Evolutionary conservation across 2,329 filamentous ascomycete species (phyloP), one percentile per base, ranked within the genome.

Genomic region (Trichothecium sympodiale): DNA sequence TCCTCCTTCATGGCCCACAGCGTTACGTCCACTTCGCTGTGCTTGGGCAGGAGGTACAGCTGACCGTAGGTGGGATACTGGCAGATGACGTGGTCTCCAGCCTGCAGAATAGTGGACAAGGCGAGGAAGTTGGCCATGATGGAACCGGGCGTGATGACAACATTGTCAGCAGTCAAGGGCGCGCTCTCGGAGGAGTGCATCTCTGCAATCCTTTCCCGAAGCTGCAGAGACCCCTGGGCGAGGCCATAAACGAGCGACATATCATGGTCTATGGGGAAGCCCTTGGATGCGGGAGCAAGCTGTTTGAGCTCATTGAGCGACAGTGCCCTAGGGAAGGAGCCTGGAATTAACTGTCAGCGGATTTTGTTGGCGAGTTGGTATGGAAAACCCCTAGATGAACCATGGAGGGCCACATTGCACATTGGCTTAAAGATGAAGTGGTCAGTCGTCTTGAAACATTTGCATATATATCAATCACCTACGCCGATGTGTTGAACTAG

Each of bases 41-140:
- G 80, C 44, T 69, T 66, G 0, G 86, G 84, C 1, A 93, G 73
- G 8, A 76, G 65, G 51, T 89, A 91, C 2, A 94, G 68, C 48
- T 91, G 84, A 54, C 91, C 83, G 49, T 91, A 93, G 1, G 84
- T 89, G 10, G 87, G 86, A 52, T 87, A 84, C 39, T 91, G 82
- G 49, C 83, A 91, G 39, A 94, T 71, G 32, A 89, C 81, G 65
- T 94, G 86, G 51, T 94, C 84, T 1, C 78, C 82, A 0, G 77
- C 73, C 0, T 74, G 73, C 3, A 91, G 53, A 6, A 91, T 64
- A 1, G 79, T 67, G 54, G 88, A 88, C 7, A 91, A 69, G 3
- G 78, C 61, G n/a, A 91, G 60, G 46, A 86, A 84, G 51, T 94
- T 94, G n/a, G 85, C 86, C 5, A 75, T 69, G 34, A 93, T 93